phyloP scores from a whole-genome alignment of 2,329 filamentous ascomycete genomes.

The Trichothecium sympodiale region DNA sequence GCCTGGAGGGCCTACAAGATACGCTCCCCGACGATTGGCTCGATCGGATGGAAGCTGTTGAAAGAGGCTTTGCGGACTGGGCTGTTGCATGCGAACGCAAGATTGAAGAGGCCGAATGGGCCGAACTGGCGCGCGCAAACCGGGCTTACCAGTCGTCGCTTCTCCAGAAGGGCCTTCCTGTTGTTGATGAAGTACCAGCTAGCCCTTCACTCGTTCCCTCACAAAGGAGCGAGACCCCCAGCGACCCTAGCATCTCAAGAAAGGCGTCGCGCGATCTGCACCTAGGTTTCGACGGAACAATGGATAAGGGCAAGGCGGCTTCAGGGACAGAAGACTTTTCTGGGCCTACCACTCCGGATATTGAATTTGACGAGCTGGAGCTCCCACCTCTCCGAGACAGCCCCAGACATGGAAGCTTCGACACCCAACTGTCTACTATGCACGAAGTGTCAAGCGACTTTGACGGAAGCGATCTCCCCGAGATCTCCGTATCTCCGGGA shows the following conservation, averaged over 20 bases:
- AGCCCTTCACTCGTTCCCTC: too few species aligned
- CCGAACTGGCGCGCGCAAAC: slow-evolving; percentile 6
- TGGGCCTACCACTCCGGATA: too few species aligned
- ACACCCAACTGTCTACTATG: slow-evolving; percentile 26
- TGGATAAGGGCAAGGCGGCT: too few species aligned
- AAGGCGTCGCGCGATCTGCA: too few species aligned
- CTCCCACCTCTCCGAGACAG: slow-evolving; percentile 23
- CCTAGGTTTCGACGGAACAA: background rate
- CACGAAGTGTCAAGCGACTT: slow-evolving; percentile 26
- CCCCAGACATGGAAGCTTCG: slow-evolving; percentile 18
- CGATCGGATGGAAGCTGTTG: slow-evolving; percentile 70
- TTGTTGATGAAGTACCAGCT: too few species aligned
- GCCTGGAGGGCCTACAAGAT: slow-evolving; percentile 72
- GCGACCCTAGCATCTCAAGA: too few species aligned
- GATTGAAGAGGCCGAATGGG: slow-evolving; percentile 56
- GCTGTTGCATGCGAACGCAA: slow-evolving; percentile 63
- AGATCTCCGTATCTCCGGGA: slow-evolving; percentile 32
- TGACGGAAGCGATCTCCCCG: slow-evolving; percentile 28
- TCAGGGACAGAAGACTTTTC: too few species aligned
- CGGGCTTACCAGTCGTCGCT: background rate
- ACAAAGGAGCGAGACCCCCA: too few species aligned
- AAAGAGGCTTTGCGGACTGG: slow-evolving; percentile 73
- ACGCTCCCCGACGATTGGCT: slow-evolving; percentile 81
- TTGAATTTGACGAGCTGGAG: slow-evolving; percentile 15
- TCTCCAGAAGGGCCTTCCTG: background rate